These are phyloP conservation scores for Pouteria glomerata DNA, from an alignment of 148 eudicot genomes.

Conservation along the genomic window DNA sequence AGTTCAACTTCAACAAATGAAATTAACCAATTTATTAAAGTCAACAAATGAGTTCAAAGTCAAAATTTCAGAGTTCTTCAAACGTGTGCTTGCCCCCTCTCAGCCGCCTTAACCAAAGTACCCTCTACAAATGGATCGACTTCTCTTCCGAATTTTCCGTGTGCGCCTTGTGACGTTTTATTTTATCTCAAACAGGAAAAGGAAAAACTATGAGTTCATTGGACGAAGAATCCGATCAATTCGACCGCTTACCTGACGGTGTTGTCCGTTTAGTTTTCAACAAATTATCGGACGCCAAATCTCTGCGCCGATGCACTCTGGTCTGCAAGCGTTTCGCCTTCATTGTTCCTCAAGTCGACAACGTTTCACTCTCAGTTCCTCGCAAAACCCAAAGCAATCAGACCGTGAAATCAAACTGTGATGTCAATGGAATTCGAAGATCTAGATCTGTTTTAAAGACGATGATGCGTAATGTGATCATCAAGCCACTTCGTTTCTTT, in stretches of 20 bases:
- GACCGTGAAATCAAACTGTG: neutral
- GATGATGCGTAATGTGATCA: conserved; percentile 23
- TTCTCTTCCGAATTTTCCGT: neutral
- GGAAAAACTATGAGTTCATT: neutral
- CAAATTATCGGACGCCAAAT: conserved; percentile 41
- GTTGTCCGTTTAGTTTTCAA: conserved; percentile 38
- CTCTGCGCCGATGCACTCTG: conserved; percentile 31
- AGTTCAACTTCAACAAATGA: no score
- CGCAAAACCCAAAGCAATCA: conserved; percentile 3
- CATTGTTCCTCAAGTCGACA: conserved; percentile 33
- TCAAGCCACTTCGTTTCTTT: conserved; percentile 23
- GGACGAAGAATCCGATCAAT: conserved; percentile 25
- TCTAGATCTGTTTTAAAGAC: conserved; percentile 15
- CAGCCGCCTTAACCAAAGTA: no score
- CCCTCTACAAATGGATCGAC: no score
- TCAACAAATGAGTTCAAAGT: no score
- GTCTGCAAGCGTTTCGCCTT: conserved; percentile 48
- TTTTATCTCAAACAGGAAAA: neutral
- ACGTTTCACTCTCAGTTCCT: conserved; percentile 21
- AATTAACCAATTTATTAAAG: no score
- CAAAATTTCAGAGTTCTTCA: no score
- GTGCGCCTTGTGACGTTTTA: neutral
- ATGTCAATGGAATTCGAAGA: no score
- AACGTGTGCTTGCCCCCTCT: no score
- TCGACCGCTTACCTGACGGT: conserved; percentile 56